Percentiles rank a stretch among this genome's conserved stretches.
phyloP scores from a whole-genome alignment of 225 moss, liverwort and hornwort species.

The Bryoerythrophyllum caledonicum region DNA sequence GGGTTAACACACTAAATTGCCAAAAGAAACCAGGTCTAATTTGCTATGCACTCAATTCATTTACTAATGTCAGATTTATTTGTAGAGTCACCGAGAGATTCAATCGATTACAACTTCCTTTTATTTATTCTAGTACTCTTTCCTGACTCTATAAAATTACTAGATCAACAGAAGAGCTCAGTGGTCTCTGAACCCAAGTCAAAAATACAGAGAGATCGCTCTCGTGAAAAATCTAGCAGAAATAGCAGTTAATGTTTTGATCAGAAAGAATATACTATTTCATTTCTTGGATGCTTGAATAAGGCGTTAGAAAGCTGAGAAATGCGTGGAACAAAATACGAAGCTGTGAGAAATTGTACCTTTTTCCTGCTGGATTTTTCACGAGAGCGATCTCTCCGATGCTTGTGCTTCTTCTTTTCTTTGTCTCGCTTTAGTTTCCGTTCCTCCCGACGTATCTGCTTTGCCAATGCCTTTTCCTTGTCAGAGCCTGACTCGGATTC shows the following conservation, averaged over 20 bases:
- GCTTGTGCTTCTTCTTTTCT: conserved; percentile 57
- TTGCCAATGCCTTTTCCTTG: conserved; percentile 42
- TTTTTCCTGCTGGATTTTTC: conserved; percentile 37
- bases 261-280: background rate
- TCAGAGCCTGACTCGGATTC: conserved; percentile 41
- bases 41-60: background rate
- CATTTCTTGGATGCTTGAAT: background rate
- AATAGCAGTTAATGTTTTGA: too few species aligned
- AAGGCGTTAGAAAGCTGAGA: background rate
- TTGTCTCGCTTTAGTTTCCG: conserved; percentile 51
- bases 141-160: too few species aligned
- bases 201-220: too few species aligned
- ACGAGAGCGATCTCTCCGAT: conserved; percentile 31
- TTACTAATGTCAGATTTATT: background rate
- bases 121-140: too few species aligned
- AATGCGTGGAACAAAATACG: background rate
- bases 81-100: too few species aligned
- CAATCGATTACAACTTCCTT: too few species aligned
- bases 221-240: too few species aligned
- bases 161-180: too few species aligned
- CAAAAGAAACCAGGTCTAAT: background rate
- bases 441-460: conserved; percentile 54
- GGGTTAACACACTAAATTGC: background rate
- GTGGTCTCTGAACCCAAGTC: too few species aligned
- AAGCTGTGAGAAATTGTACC: conserved; percentile 25